Conservation (phyloP, 2,329 filamentous ascomycete species). For the Paraphaeosphaeria sporulosa region DNA sequence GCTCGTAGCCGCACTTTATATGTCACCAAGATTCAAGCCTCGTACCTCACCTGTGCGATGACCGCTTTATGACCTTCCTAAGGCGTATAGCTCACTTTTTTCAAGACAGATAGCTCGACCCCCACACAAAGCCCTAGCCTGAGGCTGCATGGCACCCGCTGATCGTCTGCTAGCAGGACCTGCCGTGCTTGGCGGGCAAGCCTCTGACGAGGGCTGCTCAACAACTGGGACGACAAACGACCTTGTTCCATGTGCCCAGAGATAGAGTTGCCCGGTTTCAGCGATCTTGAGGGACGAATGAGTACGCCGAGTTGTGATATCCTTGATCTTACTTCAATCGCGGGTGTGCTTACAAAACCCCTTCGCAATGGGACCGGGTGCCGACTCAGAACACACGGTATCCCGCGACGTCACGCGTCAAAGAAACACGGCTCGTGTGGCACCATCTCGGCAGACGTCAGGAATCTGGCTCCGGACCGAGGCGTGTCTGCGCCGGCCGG, state of each 20-base stretch:
- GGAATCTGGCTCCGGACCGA: not conserved
- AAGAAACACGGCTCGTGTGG: not conserved
- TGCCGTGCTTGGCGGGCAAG: not conserved
- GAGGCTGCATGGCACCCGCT: slow-evolving; percentile 1
- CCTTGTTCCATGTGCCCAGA: not conserved
- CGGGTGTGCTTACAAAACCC: not conserved
- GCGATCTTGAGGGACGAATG: too few species aligned
- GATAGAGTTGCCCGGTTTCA: not conserved
- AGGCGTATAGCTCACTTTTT: not conserved
- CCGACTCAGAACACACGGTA: not conserved
- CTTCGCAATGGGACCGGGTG: not conserved
- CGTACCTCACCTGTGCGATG: not conserved
- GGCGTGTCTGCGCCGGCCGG: not conserved
- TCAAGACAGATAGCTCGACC: not conserved
- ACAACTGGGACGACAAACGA: not conserved
- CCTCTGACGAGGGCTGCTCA: not conserved
- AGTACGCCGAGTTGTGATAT: not conserved
- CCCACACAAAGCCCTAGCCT: not conserved
- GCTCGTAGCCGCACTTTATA: not conserved
- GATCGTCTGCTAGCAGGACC: not conserved
- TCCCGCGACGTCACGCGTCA: not conserved
- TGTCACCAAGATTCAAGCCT: not conserved
- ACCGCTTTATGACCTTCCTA: slow-evolving; percentile 1
- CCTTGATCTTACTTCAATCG: not conserved
- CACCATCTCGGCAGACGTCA: not conserved